Evolutionary conservation across 2,329 filamentous ascomycete species (phyloP), one percentile per base, ranked within the genome.

Genomic region (Parastagonospora avenae): DNA sequence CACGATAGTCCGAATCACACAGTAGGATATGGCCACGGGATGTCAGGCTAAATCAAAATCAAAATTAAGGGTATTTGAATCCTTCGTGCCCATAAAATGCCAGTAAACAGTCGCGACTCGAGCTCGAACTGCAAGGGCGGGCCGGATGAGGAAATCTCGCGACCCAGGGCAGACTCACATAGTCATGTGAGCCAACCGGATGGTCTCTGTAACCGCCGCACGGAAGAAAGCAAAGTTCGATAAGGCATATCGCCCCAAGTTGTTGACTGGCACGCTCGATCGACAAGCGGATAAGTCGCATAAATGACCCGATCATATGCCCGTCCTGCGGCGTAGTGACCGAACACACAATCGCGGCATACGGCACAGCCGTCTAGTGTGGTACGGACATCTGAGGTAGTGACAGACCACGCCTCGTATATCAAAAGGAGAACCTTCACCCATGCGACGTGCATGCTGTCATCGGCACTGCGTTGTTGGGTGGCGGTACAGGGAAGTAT

Each of bases 401-500:
- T 31, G 27, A 6, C 14, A 5, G 28, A 14, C 35, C 28, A 29
- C 36, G 44, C 44, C 44, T 40, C 36, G 14, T n/a, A 4, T 28
- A 7, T 7, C n/a, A 27, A 16, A 45, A 31, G 14, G 31, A 27
- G 14, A 45, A 37, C 24, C 19, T 5, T 24, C 7, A 30, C 28
- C 30, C 16, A 12, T 32, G 12, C 30, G 16, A 19, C n/a, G 15
- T 31, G 41, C 29, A 24, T 32, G 15, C 6, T 8, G 9, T 37
- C 28, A 47, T 47, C 28, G 19, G 16, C 36, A 27, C 29, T 15
- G 28, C 38, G 7, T 39, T 45, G 39, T 45, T 33, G 43, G 55
- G 15, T 57, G 46, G 43, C 62, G 58, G 48, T 64, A 67, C 33
- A 24, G 66, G 57, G 30, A 68, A 63, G 29, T 50, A 49, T 36